Conservation (phyloP, 2,329 filamentous ascomycete genomes). For the Paramyrothecium roridum region DNA sequence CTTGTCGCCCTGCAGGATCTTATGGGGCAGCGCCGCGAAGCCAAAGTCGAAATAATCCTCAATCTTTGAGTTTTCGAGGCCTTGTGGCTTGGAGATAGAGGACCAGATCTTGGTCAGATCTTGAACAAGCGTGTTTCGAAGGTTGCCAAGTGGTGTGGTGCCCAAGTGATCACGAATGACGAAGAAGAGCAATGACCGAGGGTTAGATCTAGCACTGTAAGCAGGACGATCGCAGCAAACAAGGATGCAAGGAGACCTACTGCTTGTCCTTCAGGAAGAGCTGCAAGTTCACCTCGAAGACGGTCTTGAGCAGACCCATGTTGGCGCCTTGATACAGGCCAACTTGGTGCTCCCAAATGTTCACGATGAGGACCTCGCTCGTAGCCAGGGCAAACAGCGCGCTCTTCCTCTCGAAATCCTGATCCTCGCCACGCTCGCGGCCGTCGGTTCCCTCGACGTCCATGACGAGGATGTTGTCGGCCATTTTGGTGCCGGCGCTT, state of each 20-base stretch:
- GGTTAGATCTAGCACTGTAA: slow-evolving; percentile 62
- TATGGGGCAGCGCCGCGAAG: slow-evolving; percentile 93
- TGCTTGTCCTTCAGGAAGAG: slow-evolving; percentile 94
- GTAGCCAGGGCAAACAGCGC: slow-evolving; percentile 95
- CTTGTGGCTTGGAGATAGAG: slow-evolving; percentile 84
- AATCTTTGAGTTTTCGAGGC: slow-evolving; percentile 83
- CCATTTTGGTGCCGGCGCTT: slow-evolving; percentile 63
- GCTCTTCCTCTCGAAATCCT: slow-evolving; percentile 98
- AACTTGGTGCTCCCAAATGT: slow-evolving; percentile 99
- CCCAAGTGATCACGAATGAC: slow-evolving; percentile 97
- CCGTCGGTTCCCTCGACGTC: slow-evolving; percentile 98
- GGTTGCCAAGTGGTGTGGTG: slow-evolving; percentile 82
- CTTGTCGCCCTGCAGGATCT: slow-evolving; percentile 90
- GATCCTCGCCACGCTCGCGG: slow-evolving; percentile 92
- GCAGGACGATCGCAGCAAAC: slow-evolving; percentile 5
- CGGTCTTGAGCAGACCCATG: slow-evolving; percentile 97
- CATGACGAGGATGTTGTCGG: slow-evolving; percentile 98
- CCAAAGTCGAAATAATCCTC: slow-evolving; percentile 99
- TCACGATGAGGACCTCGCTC: slow-evolving; percentile 96
- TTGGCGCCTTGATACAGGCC: slow-evolving; percentile 97
- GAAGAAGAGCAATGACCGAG: slow-evolving; percentile 93
- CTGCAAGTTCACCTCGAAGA: slow-evolving; percentile 97
- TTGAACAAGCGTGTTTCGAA: slow-evolving; percentile 85
- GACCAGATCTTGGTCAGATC: slow-evolving; percentile 92
- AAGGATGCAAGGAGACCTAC: slow-evolving; percentile 46